These are phyloP conservation scores for Podaxis rugospora DNA, from an alignment of 768 basidiomycete species.

Conservation along the genomic window DNA sequence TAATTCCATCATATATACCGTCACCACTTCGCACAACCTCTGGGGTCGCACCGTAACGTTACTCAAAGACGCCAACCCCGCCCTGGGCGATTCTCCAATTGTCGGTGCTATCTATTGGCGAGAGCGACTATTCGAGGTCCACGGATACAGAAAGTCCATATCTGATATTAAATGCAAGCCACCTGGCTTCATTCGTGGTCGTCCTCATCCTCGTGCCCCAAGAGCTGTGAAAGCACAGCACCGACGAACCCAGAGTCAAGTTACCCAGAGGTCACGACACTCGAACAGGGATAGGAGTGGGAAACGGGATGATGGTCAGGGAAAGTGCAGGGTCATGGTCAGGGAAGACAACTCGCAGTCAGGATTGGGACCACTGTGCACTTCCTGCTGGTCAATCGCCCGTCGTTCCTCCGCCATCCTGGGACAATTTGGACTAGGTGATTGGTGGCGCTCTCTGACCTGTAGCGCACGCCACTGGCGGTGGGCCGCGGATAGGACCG, in stretches of 20 bases:
- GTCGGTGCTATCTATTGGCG: conserved; percentile 49
- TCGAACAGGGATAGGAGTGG: background rate
- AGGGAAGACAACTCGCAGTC: background rate
- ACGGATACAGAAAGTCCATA: conserved; percentile 35
- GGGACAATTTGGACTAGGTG: background rate
- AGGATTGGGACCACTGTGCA: background rate
- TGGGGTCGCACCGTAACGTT: conserved; percentile 40
- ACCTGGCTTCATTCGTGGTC: conserved; percentile 29
- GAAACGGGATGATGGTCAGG: background rate
- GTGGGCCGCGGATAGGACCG: conserved; percentile 39
- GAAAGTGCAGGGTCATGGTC: background rate
- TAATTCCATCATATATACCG: conserved; percentile 38
- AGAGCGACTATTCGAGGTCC: conserved; percentile 43
- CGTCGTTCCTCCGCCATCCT: background rate
- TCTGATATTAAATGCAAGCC: conserved; percentile 35
- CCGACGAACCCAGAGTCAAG: background rate
- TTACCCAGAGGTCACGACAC: background rate
- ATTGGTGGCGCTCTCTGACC: conserved; percentile 9
- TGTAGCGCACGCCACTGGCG: conserved; percentile 38
- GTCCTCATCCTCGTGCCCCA: background rate
- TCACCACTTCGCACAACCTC: conserved; percentile 39
- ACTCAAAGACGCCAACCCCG: conserved; percentile 44
- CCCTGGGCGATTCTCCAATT: conserved; percentile 22
- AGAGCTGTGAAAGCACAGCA: background rate
- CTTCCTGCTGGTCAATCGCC: background rate